phyloP scores from a whole-genome alignment of 192 early-diverging fungal species.

The Mortierella alpina region DNA sequence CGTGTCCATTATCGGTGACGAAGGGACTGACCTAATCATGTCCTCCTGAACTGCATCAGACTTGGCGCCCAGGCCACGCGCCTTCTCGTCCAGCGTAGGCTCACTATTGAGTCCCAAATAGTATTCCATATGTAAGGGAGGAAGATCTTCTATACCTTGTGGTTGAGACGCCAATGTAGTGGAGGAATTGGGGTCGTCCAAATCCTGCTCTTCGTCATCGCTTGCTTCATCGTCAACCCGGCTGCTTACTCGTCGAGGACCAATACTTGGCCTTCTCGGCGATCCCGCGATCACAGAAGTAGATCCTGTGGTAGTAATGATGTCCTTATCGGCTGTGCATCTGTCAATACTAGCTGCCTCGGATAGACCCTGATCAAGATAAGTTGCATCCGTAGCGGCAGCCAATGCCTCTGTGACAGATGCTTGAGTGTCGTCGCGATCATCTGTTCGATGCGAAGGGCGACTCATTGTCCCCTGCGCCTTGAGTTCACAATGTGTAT shows the following conservation, averaged over 20 bases:
- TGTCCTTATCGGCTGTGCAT: background rate
- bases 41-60: conserved; percentile 34
- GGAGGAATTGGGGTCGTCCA: background rate
- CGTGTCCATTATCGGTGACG: conserved; percentile 5
- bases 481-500: background rate
- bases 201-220: background rate
- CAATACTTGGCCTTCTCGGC: conserved; percentile 26
- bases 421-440: background rate
- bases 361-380: conserved; percentile 19
- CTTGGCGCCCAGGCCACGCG: conserved; percentile 4
- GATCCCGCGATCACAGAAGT: background rate
- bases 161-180: conserved; percentile 2
- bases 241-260: conserved; percentile 38
- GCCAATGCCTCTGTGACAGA: conserved; percentile 29
- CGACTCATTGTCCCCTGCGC: background rate
- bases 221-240: conserved; percentile 13
- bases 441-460: background rate
- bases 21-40: conserved; percentile 17
- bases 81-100: conserved; percentile 17
- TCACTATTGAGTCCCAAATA: conserved; percentile 24
- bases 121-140: conserved; percentile 30
- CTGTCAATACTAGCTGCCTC: background rate
- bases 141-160: background rate
- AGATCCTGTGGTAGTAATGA: conserved; percentile 9
- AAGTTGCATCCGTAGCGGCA: conserved; percentile 33